Percentiles rank a stretch among this genome's conserved stretches.
Conservation (phyloP, 345 rosid species). For the Salix viminalis region DNA sequence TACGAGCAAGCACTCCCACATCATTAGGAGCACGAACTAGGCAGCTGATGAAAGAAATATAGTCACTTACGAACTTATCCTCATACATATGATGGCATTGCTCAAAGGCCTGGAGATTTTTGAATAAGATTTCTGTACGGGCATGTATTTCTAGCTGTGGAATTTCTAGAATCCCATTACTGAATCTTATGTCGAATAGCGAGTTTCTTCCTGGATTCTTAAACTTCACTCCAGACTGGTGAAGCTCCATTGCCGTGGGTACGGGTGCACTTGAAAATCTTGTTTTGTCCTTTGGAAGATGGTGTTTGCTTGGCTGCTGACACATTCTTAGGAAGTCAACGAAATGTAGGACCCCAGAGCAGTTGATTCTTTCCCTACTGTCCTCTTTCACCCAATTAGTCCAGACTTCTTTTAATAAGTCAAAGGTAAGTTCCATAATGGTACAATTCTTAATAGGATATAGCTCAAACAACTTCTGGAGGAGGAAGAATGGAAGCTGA, state of each 20-base stretch:
- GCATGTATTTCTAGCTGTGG: not conserved
- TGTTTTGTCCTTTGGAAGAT: too few species aligned
- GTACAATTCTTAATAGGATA: rapidly evolving
- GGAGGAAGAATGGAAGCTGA: too few species aligned
- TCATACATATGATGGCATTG: not conserved
- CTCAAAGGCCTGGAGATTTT: slow-evolving; percentile 20
- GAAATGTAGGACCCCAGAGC: not conserved
- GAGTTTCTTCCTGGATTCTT: not conserved
- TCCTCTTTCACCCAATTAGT: not conserved
- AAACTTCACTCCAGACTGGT: slow-evolving; percentile 11
- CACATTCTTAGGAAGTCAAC: not conserved
- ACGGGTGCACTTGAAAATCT: not conserved
- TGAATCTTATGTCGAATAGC: slow-evolving; percentile 4
- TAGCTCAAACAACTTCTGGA: too few species aligned
- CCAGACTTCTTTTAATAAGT: too few species aligned
- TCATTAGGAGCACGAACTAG: slow-evolving; percentile 1
- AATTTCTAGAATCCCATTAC: slow-evolving; percentile 17
- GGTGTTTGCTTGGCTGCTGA: too few species aligned
- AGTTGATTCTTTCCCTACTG: not conserved
- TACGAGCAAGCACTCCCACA: slow-evolving; percentile 1
- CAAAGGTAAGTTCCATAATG: too few species aligned
- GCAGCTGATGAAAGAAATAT: not conserved
- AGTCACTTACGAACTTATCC: not conserved
- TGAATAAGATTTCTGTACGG: not conserved
- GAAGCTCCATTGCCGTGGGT: slow-evolving; percentile 1